A percentile compares a stretch with the other conserved stretches of the same genome.
Evolutionary conservation across 768 basidiomycete genomes (phyloP).

Genomic region (Obba rivulosa): DNA sequence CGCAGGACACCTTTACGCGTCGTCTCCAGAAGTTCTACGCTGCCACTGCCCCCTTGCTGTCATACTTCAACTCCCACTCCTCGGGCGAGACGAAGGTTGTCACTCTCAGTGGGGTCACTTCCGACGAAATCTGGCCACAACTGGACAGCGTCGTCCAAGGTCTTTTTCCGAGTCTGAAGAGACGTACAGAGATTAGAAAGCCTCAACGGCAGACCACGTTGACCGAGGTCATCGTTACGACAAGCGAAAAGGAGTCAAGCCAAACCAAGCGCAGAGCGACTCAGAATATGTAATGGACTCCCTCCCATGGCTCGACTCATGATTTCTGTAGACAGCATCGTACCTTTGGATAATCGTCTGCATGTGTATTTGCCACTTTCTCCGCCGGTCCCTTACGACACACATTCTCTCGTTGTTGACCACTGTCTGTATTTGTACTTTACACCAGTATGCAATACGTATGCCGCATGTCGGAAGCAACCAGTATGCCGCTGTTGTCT

Average conservation of each 20-base stretch:
- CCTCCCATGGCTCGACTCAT: background rate
- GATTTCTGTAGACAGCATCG: background rate
- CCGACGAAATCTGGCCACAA: slow-evolving; percentile 88
- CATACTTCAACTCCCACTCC: slow-evolving; percentile 52
- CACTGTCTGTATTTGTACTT: background rate
- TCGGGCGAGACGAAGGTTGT: slow-evolving; percentile 38
- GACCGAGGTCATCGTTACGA: slow-evolving; percentile 44
- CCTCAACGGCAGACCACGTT: slow-evolving; percentile 46
- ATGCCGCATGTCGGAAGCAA: background rate
- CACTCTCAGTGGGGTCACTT: slow-evolving; percentile 66
- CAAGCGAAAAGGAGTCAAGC: slow-evolving; percentile 13
- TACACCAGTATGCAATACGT: slow-evolving; percentile 1
- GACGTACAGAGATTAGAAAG: slow-evolving; percentile 38
- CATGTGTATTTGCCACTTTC: background rate
- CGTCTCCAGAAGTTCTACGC: slow-evolving; percentile 74
- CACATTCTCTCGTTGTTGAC: background rate
- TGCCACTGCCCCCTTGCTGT: slow-evolving; percentile 76
- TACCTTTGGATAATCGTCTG: background rate
- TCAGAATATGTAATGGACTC: background rate
- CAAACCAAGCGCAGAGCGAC: background rate
- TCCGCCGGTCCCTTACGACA: background rate
- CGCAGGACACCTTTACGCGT: slow-evolving; percentile 71
- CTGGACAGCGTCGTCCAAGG: slow-evolving; percentile 57
- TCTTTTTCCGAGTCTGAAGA: slow-evolving; percentile 54
- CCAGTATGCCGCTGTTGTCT: background rate